phyloP scores from a whole-genome alignment of 257 asterid species.

The Rhazya stricta region DNA sequence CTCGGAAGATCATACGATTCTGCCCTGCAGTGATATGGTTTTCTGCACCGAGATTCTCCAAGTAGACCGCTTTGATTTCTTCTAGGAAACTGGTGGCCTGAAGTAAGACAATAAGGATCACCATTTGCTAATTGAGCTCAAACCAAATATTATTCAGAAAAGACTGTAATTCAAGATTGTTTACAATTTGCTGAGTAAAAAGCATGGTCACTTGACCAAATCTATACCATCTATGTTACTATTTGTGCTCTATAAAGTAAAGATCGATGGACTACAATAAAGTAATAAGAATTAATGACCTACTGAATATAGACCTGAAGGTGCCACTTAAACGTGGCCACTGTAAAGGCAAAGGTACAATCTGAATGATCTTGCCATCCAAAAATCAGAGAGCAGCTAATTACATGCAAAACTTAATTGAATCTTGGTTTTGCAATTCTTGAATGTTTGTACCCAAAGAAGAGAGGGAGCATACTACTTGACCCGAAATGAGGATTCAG shows the following conservation, averaged over 20 bases:
- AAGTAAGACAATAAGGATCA: no score
- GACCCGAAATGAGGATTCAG: neutral
- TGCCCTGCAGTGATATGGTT: no score
- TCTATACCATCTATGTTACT: neutral
- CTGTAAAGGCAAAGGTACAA: neutral
- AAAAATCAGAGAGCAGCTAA: neutral
- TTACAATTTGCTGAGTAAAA: slow-evolving; percentile 12
- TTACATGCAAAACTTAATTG: neutral
- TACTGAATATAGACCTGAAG: neutral
- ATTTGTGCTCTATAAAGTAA: neutral
- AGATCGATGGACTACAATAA: neutral
- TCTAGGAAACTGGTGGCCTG: neutral
- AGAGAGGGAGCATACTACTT: neutral
- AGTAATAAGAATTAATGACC: neutral
- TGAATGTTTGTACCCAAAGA: neutral
- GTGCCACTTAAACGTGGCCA: neutral
- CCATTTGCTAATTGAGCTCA: neutral
- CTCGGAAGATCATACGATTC: neutral
- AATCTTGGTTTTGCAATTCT: neutral
- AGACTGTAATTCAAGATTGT: slow-evolving; percentile 1
- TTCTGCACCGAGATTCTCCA: neutral
- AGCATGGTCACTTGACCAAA: slow-evolving; percentile 6
- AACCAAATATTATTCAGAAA: neutral
- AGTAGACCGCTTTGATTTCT: neutral
- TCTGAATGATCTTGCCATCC: neutral